Conservation (phyloP, 257 asterid species). For the Solanum corneliomulleri region DNA sequence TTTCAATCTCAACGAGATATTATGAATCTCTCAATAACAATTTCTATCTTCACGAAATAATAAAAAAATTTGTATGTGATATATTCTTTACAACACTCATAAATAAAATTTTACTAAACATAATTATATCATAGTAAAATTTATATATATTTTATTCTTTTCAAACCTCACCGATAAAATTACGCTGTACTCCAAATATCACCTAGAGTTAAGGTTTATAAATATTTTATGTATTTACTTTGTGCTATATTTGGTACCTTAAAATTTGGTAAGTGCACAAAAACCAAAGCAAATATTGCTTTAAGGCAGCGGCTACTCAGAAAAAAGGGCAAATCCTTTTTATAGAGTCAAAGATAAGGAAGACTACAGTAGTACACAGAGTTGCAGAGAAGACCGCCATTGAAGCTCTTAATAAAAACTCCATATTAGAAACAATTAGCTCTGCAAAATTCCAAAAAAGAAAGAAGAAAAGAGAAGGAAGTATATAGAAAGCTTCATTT, state of each 20-base stretch:
- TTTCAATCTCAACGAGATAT: no score
- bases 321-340: slow-evolving; percentile 9
- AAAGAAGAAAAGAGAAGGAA: not conserved
- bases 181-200: not conserved
- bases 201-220: not conserved
- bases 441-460: not conserved
- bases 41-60: no score
- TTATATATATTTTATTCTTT: no score
- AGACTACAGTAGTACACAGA: not conserved
- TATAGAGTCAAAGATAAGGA: slow-evolving; percentile 16
- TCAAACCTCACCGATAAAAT: no score
- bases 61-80: fast-evolving
- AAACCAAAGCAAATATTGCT: slow-evolving; percentile 32
- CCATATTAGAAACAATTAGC: not conserved
- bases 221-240: not conserved
- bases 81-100: fast-evolving
- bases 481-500: not conserved
- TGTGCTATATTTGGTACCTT: not conserved
- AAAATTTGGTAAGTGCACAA: not conserved
- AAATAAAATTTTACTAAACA: no score
- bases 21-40: fast-evolving
- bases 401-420: slow-evolving; percentile 1
- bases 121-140: no score
- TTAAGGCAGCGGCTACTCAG: slow-evolving; percentile 4
- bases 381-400: slow-evolving; percentile 28